Percentiles rank a stretch among this genome's conserved stretches.
Conservation (phyloP, 2,329 filamentous ascomycete genomes). For the Lizonia empirigonia region DNA sequence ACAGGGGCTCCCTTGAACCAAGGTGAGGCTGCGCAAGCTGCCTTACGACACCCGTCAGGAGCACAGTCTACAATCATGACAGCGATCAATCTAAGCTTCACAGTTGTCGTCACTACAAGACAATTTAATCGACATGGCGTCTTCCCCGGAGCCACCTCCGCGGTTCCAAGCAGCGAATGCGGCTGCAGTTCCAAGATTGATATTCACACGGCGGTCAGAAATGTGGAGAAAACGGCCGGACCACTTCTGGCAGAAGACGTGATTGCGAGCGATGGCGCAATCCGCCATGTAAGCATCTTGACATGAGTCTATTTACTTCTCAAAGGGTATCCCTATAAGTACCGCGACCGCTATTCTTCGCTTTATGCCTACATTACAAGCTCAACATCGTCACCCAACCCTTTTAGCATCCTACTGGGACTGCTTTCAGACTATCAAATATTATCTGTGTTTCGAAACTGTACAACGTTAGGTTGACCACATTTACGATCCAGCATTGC, state of each 20-base stretch:
- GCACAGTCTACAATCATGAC: not conserved
- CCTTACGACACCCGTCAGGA: not conserved
- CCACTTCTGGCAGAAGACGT: slow-evolving; percentile 10
- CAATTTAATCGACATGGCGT: not conserved
- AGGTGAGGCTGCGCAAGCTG: not conserved
- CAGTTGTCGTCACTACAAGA: slow-evolving; percentile 1
- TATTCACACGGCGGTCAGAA: slow-evolving; percentile 8
- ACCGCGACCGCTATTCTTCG: not conserved
- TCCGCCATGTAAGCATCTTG: slow-evolving; percentile 19
- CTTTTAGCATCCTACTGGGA: not conserved
- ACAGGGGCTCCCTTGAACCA: not conserved
- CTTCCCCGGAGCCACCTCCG: slow-evolving; percentile 19
- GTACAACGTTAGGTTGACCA: not conserved
- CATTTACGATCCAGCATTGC: not conserved
- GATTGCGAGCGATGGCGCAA: slow-evolving; percentile 49
- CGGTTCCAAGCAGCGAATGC: slow-evolving; percentile 4
- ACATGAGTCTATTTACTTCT: slow-evolving; percentile 13
- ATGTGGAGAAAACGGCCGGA: slow-evolving; percentile 16
- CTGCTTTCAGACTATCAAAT: not conserved
- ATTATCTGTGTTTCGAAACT: not conserved
- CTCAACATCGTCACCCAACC: slow-evolving; percentile 2
- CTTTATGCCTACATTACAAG: not conserved
- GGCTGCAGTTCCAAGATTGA: slow-evolving; percentile 9
- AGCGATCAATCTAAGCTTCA: not conserved
- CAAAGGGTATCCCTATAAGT: slow-evolving; percentile 21